Base-by-base conservation (phyloP, 768 basidiomycete species). In the Roridomyces roridus region DNA sequence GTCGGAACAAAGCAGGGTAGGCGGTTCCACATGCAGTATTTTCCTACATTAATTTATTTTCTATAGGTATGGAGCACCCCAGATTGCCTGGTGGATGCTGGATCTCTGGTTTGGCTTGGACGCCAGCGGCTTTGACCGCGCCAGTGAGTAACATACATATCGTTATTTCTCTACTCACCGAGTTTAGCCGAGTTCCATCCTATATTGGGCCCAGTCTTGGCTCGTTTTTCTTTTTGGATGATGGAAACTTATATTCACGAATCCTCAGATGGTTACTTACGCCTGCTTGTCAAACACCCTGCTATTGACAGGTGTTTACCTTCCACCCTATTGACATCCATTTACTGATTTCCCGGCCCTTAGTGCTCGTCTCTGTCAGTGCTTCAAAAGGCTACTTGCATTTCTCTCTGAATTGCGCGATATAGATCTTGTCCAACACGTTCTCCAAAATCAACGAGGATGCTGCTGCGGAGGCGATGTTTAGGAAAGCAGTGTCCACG, bases 61-160 rank as follows among this genome's bases (percentile, higher is more conserved):
- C 48, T 43, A 52, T 34, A 41, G 17, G 34, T 72, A 72, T 7
- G 62, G 64, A n/a, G 31, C 42, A 7, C 26, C 53, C 6, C 57
- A 55, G 24, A 92, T 96, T 50, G 86, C 89, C 0, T 97, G 94
- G 94, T 96, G 94, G 93, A 92, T 97, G 87, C 80, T 96, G 21
- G 92, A 96, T 67, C 71, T 95, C 10, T 93, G 85, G 84, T 98
- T 98, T 67, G 96, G 96, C n/a, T 81, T 98, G 6, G 96, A 98
- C 72, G 93, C 94, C 0, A 85, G 80, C 43, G 96, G 96, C 5
- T 97, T 98, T 65, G 85, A 92, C 61, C 79, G 78, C 66, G 85
- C 95, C 21, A 81, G 94, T 93, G 55, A 66, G 90, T 82, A 23
- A 5, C 7, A 34, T 3, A 34, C 10, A 8, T 15, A 39, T 29